Conservation (phyloP, 2,329 filamentous ascomycete genomes). For the Ophiostoma ips region DNA sequence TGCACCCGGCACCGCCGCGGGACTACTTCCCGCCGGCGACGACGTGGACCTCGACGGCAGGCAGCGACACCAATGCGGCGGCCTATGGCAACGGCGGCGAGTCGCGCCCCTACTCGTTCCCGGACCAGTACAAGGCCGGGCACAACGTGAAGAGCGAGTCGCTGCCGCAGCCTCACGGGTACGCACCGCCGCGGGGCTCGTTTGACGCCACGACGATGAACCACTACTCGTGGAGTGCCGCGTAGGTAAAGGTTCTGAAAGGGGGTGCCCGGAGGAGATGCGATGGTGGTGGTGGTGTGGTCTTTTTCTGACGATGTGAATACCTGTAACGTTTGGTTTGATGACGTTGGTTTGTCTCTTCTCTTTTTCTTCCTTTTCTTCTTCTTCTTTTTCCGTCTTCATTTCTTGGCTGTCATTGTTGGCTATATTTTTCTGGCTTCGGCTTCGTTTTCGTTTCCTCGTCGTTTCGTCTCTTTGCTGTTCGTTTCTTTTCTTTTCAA, state of each 20-base stretch:
- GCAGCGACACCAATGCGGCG: conserved; percentile 28
- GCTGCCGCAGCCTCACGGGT: conserved; percentile 26
- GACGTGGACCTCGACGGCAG: conserved; percentile 37
- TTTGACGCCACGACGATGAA: conserved; percentile 32
- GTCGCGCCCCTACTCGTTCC: conserved; percentile 32
- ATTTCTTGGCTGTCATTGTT: background rate
- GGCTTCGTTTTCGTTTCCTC: background rate
- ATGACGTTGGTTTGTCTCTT: background rate
- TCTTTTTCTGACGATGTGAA: background rate
- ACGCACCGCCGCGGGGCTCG: conserved; percentile 28
- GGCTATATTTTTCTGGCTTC: background rate
- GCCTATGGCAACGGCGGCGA: conserved; percentile 31
- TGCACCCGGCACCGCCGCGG: conserved; percentile 20
- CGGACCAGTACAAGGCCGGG: conserved; percentile 33
- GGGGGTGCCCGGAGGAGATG: background rate
- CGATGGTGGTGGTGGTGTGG: background rate
- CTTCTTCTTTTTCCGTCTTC: background rate
- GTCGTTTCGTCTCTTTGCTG: background rate
- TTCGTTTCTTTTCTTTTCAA: background rate
- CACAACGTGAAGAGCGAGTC: conserved; percentile 22
- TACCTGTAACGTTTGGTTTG: background rate
- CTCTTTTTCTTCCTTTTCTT: background rate
- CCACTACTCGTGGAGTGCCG: conserved; percentile 45
- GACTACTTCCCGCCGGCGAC: conserved; percentile 41
- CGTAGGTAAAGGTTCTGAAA: conserved; percentile 11